Conservation (phyloP, 768 basidiomycete species). For the Boletus subcaerulescens region DNA sequence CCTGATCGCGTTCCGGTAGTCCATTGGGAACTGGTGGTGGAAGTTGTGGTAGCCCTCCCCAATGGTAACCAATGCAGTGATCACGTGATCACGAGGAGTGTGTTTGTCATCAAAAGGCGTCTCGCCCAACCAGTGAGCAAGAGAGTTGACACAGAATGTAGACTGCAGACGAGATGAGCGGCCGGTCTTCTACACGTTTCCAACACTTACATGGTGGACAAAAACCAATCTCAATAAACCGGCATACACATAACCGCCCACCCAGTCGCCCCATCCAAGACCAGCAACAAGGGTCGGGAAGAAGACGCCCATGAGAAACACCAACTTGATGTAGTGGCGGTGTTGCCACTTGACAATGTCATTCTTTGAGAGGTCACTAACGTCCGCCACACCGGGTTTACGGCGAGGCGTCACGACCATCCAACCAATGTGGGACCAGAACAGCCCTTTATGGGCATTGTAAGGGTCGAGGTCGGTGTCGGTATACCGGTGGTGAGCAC, state of each 20-base stretch:
- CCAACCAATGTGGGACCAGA: conserved; percentile 88
- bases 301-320: conserved; percentile 67
- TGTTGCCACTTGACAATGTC: conserved; percentile 87
- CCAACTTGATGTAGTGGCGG: conserved; percentile 66
- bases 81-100: conserved; percentile 83
- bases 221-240: conserved; percentile 75
- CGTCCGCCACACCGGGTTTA: conserved; percentile 86
- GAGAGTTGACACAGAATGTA: conserved; percentile 95
- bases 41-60: conserved; percentile 99
- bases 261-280: conserved; percentile 80
- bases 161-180: conserved; percentile 48
- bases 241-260: conserved; percentile 85
- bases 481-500: conserved; percentile 95
- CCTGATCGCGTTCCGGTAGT: conserved; percentile 93
- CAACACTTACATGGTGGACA: conserved; percentile 75
- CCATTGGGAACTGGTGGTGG: conserved; percentile 97
- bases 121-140: conserved; percentile 95
- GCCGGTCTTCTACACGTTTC: neutral
- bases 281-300: conserved; percentile 79
- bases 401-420: conserved; percentile 90
- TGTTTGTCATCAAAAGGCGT: conserved; percentile 94
- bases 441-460: conserved; percentile 85
- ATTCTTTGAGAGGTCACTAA: conserved; percentile 81
- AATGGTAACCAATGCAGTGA: conserved; percentile 88
- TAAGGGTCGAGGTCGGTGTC: conserved; percentile 97